Base-by-base conservation (phyloP, 352 stramenopile species). In the Pythium chondricola region DNA sequence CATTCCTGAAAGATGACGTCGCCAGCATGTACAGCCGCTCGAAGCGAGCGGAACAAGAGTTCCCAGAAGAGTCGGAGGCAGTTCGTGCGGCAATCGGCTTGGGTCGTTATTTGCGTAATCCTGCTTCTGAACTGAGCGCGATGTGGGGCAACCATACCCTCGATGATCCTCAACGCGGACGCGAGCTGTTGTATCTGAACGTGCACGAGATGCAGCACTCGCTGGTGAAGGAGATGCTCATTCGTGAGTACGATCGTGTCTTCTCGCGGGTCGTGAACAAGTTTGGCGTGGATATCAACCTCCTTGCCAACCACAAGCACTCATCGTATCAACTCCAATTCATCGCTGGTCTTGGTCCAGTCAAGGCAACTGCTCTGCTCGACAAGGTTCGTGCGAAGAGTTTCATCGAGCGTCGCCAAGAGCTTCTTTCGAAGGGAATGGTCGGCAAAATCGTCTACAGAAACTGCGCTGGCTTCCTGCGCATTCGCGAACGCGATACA, bases 251-350 rank as follows among this genome's bases (percentile, higher is more conserved):
- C 46, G 84, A 95, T 48, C 80, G 84, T 13, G 76, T 93, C 4
- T 95, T 95, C 52, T 67, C 81, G 35, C 80, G 89, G 59, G 58
- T 82, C 16, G 69, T 92, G 32, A 95, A 93, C 73, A 95, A 93
- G 38, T 86, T 85, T 38, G 84, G 84, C 37, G 71, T 95, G 36
- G 84, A 95, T 52, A 88, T 93, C 48, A 95, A 95, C 54, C 52
- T 93, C 50, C 56, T 91, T n/a, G 82, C 84, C 6, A 95, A 95
- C 50, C 81, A 92, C 66, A 88, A 88, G 47, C 84, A 95, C 40
- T 75, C 84, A 2, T 88, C 82, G 37, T 93, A 93, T 40, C 81
- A 90, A 36, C 57, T 93, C 31, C 84, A 95, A 41, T 95, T 95
- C 38, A 88, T 95, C 43, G 86, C 74, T 37, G 84, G 84, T 27